Conservation (phyloP, 176 grass and related monocot genomes). For the Oropetium thomaeum region DNA sequence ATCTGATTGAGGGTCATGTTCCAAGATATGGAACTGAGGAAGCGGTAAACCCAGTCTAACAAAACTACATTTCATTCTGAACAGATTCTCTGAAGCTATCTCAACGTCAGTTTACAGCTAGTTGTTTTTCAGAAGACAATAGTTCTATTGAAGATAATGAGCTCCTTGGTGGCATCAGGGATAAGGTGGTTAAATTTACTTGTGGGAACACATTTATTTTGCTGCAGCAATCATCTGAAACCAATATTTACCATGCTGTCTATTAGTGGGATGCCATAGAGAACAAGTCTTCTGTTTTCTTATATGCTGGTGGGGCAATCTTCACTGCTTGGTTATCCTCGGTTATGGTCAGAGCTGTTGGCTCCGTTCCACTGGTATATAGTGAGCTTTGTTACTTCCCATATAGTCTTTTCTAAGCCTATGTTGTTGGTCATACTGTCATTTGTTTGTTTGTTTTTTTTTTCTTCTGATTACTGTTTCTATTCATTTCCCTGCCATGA, state of each 20-base stretch:
- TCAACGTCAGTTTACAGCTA: conserved; percentile 43
- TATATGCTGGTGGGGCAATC: conserved; percentile 62
- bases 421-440: neutral
- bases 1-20: neutral
- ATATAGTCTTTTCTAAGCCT: neutral
- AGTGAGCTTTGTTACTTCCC: neutral
- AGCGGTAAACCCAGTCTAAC: neutral
- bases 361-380: conserved; percentile 70
- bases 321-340: conserved; percentile 62
- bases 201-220: neutral
- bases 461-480: neutral
- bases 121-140: conserved; percentile 50
- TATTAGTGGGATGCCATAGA: conserved; percentile 74
- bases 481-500: conserved; percentile 1
- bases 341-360: conserved; percentile 48
- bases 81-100: conserved; percentile 52
- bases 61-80: neutral
- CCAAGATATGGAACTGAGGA: neutral
- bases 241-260: neutral
- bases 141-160: conserved; percentile 32
- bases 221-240: neutral
- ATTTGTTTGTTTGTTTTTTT: no score
- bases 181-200: conserved; percentile 49
- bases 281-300: conserved; percentile 58
- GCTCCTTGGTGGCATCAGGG: conserved; percentile 40